A percentile compares a stretch with the other conserved stretches of the same genome.
phyloP scores from a whole-genome alignment of 2,329 filamentous ascomycete species.

The Cercospora sp. region DNA sequence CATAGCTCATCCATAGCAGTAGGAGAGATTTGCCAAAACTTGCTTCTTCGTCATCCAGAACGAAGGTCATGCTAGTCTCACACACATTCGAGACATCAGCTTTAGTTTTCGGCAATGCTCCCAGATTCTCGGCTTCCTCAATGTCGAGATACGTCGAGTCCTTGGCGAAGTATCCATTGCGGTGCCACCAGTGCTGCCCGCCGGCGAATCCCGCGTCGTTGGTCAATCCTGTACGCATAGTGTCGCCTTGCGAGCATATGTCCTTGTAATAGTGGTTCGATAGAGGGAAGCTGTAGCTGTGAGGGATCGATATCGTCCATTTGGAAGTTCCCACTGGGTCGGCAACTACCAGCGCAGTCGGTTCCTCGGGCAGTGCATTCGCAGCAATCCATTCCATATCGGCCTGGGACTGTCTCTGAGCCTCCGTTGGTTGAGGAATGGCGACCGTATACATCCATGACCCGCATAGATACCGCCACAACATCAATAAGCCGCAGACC shows the following conservation, averaged over 20 bases:
- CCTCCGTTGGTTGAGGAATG: neutral
- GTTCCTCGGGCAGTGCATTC: conserved; percentile 67
- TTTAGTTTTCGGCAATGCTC: conserved; percentile 52
- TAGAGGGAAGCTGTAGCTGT: conserved; percentile 66
- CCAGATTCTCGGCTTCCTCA: conserved; percentile 65
- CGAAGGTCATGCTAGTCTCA: conserved; percentile 71
- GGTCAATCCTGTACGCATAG: conserved; percentile 43
- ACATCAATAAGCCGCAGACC: conserved; percentile 22
- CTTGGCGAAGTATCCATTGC: conserved; percentile 58
- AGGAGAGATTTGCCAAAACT: conserved; percentile 76
- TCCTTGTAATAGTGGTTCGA: conserved; percentile 65
- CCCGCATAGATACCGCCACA: conserved; percentile 24
- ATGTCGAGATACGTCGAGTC: conserved; percentile 76
- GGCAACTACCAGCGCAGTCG: conserved; percentile 69
- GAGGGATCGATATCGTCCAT: conserved; percentile 82
- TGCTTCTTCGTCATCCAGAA: conserved; percentile 72
- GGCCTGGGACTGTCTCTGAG: conserved; percentile 35
- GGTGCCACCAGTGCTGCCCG: conserved; percentile 48
- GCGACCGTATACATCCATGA: conserved; percentile 10
- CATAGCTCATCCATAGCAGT: conserved; percentile 81
- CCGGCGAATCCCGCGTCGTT: neutral
- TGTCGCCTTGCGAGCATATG: conserved; percentile 61
- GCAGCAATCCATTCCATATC: conserved; percentile 67
- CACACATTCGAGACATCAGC: conserved; percentile 55
- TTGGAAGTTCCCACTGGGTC: conserved; percentile 65